Conservation (phyloP, 495 filamentous ascomycete genomes). For the Xylaria sp. region DNA sequence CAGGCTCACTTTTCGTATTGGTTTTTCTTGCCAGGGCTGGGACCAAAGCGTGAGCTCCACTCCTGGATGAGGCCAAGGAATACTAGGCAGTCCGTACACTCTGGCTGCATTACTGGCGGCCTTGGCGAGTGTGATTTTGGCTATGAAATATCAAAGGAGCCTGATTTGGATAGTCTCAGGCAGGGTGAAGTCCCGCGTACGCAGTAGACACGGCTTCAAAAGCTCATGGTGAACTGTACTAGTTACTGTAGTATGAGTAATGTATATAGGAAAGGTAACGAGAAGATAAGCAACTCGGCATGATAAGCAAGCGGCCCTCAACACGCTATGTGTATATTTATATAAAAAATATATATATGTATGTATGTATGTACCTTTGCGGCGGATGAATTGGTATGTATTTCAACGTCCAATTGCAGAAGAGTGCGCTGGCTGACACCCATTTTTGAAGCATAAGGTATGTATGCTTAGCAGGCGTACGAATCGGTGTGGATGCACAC, state of each 20-base stretch:
- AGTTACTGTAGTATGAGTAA: too few relatives aligned
- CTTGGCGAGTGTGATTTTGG: not conserved
- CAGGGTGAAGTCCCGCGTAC: not conserved
- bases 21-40: conserved; percentile 7
- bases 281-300: not conserved
- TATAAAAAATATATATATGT: too few relatives aligned
- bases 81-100: not conserved
- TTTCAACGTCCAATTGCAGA: not conserved
- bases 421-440: not conserved
- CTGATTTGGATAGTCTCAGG: not conserved
- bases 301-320: not conserved
- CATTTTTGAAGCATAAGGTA: not conserved
- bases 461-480: not conserved
- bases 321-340: not conserved
- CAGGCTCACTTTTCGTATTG: not conserved
- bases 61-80: conserved; percentile 8
- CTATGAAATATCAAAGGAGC: not conserved
- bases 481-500: conserved; percentile 12
- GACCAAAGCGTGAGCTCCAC: conserved; percentile 2
- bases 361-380: too few relatives aligned
- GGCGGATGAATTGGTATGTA: not conserved
- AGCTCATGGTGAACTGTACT: not conserved
- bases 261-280: too few relatives aligned
- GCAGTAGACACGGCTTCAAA: conserved; percentile 8
- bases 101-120: not conserved